These are phyloP conservation scores for Cenchrus purpureus DNA, from an alignment of 176 grass and related monocot species.

Conservation along the genomic window DNA sequence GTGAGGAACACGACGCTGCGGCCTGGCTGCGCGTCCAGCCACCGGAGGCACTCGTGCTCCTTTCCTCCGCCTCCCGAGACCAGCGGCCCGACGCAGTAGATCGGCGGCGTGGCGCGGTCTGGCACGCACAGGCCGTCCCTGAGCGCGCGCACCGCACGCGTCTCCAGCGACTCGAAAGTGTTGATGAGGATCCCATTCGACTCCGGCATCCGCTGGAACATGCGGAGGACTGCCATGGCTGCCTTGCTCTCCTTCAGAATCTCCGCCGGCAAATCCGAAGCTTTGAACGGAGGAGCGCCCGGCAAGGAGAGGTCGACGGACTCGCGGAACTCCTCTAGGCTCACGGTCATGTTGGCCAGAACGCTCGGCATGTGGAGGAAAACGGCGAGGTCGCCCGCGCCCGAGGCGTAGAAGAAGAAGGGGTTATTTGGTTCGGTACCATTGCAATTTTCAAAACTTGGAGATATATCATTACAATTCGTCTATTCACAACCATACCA, in stretches of 20 bases:
- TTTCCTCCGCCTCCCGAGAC: background rate
- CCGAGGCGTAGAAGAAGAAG: conserved; percentile 29
- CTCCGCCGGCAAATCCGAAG: background rate
- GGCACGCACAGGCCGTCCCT: conserved; percentile 35
- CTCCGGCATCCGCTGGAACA: background rate
- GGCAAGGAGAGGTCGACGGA: background rate
- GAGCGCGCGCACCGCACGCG: conserved; percentile 35
- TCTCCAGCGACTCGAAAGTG: conserved; percentile 53
- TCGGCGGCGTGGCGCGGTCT: conserved; percentile 28
- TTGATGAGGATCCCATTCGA: conserved; percentile 48
- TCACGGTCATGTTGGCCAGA: background rate
- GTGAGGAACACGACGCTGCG: conserved; percentile 58
- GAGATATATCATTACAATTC: too few relatives aligned
- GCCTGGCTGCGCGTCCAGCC: conserved; percentile 53
- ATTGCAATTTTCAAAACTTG: too few relatives aligned
- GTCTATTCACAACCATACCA: too few relatives aligned
- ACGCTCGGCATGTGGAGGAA: conserved; percentile 23
- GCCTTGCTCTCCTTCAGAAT: background rate
- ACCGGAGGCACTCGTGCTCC: conserved; percentile 47
- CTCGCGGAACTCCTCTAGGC: background rate
- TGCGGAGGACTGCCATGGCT: background rate
- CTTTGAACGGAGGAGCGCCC: conserved; percentile 44
- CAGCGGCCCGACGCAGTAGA: conserved; percentile 58
- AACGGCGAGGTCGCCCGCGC: conserved; percentile 28
- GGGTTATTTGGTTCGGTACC: too few relatives aligned